These are phyloP conservation scores for Colletotrichum salicis DNA, from an alignment of 2,329 filamentous ascomycete genomes.

Conservation along the genomic window DNA sequence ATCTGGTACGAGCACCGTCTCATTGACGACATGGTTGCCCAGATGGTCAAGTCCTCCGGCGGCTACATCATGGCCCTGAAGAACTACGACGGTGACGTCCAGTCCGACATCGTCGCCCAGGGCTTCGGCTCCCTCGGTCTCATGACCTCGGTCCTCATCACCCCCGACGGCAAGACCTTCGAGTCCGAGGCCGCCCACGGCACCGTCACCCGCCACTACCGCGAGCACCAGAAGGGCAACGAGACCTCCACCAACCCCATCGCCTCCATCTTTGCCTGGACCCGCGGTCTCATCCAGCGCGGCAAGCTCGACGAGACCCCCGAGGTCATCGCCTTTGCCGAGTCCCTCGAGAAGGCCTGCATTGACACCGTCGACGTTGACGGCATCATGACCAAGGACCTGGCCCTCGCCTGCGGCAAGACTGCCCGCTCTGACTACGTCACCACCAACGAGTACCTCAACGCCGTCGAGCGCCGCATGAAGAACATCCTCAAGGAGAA, in stretches of 20 bases:
- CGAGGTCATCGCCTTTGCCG: slow-evolving; percentile 89
- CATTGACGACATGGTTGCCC: slow-evolving; percentile 99
- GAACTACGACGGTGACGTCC: slow-evolving; percentile 99
- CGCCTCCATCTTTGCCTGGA: slow-evolving; percentile 99
- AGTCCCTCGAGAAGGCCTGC: slow-evolving; percentile 91
- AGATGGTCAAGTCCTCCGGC: slow-evolving; percentile 99
- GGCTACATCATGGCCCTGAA: slow-evolving; percentile 98
- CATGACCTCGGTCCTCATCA: slow-evolving; percentile 98
- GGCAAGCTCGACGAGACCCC: slow-evolving; percentile 94
- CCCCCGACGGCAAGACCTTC: slow-evolving; percentile 95
- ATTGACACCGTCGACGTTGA: slow-evolving; percentile 93
- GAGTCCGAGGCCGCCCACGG: slow-evolving; percentile 98
- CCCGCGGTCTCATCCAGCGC: slow-evolving; percentile 90
- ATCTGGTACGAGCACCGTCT: slow-evolving; percentile 99
- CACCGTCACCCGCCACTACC: slow-evolving; percentile 97
- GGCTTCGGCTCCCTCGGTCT: slow-evolving; percentile 97
- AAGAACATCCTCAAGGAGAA: slow-evolving; percentile 83
- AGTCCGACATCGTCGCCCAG: slow-evolving; percentile 98
- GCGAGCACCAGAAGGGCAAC: slow-evolving; percentile 97
- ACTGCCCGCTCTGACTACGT: slow-evolving; percentile 86
- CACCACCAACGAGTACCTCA: slow-evolving; percentile 90
- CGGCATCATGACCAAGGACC: slow-evolving; percentile 98
- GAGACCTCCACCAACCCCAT: slow-evolving; percentile 99
- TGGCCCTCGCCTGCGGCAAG: slow-evolving; percentile 94
- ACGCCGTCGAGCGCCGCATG: slow-evolving; percentile 90